Evolutionary conservation across 2,329 filamentous ascomycete species (phyloP).

Genomic region (Thermothelomyces thermophilus): DNA sequence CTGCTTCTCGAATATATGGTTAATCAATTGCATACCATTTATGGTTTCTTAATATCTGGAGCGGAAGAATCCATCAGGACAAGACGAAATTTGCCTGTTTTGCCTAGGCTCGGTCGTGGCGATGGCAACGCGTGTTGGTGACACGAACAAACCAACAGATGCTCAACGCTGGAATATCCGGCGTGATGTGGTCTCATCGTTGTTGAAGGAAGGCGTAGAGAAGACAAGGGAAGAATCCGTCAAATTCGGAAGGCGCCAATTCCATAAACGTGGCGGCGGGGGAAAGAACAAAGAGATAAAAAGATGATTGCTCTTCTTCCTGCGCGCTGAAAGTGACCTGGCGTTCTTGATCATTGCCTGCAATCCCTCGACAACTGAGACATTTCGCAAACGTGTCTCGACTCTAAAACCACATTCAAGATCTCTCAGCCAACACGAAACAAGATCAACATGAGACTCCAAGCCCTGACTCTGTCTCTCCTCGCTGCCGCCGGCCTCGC

Average conservation of each 20-base stretch:
- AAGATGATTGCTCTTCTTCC: constrained; percentile 8
- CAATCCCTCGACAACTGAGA: neutral
- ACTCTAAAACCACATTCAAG: neutral
- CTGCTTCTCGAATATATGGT: neutral
- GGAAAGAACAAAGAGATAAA: neutral
- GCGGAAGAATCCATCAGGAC: constrained; percentile 10
- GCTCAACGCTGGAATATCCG: constrained; percentile 1
- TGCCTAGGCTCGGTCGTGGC: neutral
- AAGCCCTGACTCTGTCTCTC: constrained; percentile 17
- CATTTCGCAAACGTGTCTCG: too few relatives aligned
- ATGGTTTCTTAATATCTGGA: constrained; percentile 1
- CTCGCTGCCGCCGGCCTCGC: constrained; percentile 18
- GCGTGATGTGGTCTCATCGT: neutral
- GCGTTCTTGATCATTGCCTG: neutral
- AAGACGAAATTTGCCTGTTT: constrained; percentile 11
- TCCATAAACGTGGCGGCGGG: neutral
- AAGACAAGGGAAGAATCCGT: neutral
- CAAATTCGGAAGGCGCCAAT: neutral
- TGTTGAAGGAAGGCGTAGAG: constrained; percentile 7
- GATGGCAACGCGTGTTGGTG: constrained; percentile 2
- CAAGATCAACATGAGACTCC: constrained; percentile 22
- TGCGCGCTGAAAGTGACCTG: neutral
- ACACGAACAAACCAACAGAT: constrained; percentile 6
- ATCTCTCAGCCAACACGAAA: neutral
- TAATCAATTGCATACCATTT: constrained; percentile 9